Conservation (phyloP, 192 early-diverging fungal genomes). For the Paraglomus brasilianum region DNA sequence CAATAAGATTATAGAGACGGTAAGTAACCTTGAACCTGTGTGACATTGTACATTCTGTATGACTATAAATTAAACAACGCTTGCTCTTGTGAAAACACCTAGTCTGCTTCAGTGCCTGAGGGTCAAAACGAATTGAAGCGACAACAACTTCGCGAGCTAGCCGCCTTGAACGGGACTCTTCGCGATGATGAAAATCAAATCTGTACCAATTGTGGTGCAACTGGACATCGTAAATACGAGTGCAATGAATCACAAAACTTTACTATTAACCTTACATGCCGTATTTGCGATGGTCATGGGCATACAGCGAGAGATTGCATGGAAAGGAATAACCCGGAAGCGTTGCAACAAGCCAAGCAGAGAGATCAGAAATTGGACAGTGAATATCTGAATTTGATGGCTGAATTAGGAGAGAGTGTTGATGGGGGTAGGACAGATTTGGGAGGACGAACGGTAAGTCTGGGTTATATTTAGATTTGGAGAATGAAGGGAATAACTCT, state of each 20-base stretch:
- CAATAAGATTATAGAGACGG: conserved; percentile 90
- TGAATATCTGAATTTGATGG: conserved; percentile 93
- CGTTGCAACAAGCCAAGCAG: conserved; percentile 67
- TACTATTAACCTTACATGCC: conserved; percentile 82
- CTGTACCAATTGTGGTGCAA: conserved; percentile 89
- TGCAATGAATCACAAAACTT: conserved; percentile 88
- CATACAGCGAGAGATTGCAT: conserved; percentile 94
- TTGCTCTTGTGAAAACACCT: conserved; percentile 10
- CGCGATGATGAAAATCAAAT: conserved; percentile 94
- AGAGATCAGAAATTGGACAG: conserved; percentile 84
- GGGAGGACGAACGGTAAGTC: background rate
- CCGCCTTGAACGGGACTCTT: conserved; percentile 93
- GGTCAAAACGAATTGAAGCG: conserved; percentile 94
- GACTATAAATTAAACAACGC: conserved; percentile 4
- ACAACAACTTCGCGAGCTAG: conserved; percentile 91
- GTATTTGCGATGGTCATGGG: conserved; percentile 85
- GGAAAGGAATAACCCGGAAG: conserved; percentile 80
- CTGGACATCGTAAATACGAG: conserved; percentile 88
- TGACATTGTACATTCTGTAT: background rate
- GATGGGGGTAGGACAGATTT: conserved; percentile 8
- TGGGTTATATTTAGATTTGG: background rate
- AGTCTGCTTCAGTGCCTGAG: conserved; percentile 87
- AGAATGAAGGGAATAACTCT: too few species aligned
- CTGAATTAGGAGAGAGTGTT: conserved; percentile 78
- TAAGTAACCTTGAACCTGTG: conserved; percentile 42